Percentiles rank a stretch among this genome's conserved stretches.
phyloP scores from a whole-genome alignment of 306 rosid species.

The Cucurbita pepo region DNA sequence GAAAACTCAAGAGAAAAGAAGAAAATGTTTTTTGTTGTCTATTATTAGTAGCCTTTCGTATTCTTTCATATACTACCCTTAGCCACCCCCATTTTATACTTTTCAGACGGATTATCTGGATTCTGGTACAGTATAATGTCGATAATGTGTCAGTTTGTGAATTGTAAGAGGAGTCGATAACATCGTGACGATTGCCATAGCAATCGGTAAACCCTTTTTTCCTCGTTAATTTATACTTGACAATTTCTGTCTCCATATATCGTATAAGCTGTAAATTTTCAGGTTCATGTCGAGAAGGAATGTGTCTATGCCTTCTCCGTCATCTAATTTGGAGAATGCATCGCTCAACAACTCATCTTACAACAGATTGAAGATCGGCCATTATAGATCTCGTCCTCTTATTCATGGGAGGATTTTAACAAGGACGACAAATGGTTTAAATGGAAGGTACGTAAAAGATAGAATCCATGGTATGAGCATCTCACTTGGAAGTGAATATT shows the following conservation, averaged over 20 bases:
- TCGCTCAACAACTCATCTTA: no score
- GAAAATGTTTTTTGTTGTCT: slow-evolving; percentile 7
- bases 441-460: background rate
- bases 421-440: no score
- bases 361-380: no score
- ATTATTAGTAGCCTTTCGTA: background rate
- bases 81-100: background rate
- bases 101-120: background rate
- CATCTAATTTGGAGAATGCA: no score
- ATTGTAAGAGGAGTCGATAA: slow-evolving; percentile 22
- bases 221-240: background rate
- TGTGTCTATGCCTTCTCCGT: background rate
- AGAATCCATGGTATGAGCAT: background rate
- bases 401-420: no score
- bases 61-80: slow-evolving; percentile 1
- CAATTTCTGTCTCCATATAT: background rate
- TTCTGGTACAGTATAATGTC: background rate
- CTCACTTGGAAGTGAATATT: background rate
- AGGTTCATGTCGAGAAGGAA: background rate
- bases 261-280: background rate
- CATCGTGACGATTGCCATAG: background rate
- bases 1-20: slow-evolving; percentile 18
- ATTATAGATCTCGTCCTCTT: no score
- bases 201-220: background rate
- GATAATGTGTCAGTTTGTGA: slow-evolving; percentile 6